A percentile compares a stretch with the other conserved stretches of the same genome.
These are phyloP conservation scores for Calonectria naviculata DNA, from an alignment of 2,329 filamentous ascomycete genomes.

Conservation along the genomic window DNA sequence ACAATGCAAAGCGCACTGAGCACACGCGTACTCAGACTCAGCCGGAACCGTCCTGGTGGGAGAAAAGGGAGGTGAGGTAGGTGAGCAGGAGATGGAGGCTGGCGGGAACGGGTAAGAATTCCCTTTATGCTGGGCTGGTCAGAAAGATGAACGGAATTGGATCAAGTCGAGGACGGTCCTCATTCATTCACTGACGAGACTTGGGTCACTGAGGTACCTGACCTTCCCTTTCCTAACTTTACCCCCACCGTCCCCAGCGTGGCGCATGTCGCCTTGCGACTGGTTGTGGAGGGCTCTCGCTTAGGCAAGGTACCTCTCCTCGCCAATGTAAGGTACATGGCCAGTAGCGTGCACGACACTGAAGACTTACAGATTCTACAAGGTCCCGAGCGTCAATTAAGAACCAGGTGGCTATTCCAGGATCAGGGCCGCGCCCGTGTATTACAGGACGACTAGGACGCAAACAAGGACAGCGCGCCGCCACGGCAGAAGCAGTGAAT, in stretches of 20 bases:
- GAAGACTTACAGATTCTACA: background rate
- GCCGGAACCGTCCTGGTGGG: background rate
- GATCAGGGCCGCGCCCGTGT: background rate
- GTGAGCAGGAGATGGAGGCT: background rate
- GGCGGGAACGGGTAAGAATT: slow-evolving; percentile 29
- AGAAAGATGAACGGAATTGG: slow-evolving; percentile 20
- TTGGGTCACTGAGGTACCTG: background rate
- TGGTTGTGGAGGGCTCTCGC: slow-evolving; percentile 10
- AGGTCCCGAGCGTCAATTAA: background rate
- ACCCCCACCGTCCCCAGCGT: slow-evolving; percentile 7
- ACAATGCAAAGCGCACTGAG: background rate
- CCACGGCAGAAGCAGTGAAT: background rate
- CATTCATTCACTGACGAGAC: background rate
- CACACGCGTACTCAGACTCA: background rate
- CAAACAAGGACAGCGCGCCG: background rate
- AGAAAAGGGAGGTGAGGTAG: background rate
- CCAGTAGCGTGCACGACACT: slow-evolving; percentile 1
- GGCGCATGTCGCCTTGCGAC: slow-evolving; percentile 10
- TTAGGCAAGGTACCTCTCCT: slow-evolving; percentile 18
- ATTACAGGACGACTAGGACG: background rate
- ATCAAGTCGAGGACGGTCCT: slow-evolving; percentile 11
- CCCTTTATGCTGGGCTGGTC: slow-evolving; percentile 37
- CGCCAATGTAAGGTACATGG: slow-evolving; percentile 5
- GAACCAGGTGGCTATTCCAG: background rate
- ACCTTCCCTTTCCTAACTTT: slow-evolving; percentile 9